Percentiles rank a stretch among this genome's conserved stretches.
These are phyloP conservation scores for Pancytospora philotis DNA, from an alignment of 371 early-diverging fungal genomes.

Conservation along the genomic window DNA sequence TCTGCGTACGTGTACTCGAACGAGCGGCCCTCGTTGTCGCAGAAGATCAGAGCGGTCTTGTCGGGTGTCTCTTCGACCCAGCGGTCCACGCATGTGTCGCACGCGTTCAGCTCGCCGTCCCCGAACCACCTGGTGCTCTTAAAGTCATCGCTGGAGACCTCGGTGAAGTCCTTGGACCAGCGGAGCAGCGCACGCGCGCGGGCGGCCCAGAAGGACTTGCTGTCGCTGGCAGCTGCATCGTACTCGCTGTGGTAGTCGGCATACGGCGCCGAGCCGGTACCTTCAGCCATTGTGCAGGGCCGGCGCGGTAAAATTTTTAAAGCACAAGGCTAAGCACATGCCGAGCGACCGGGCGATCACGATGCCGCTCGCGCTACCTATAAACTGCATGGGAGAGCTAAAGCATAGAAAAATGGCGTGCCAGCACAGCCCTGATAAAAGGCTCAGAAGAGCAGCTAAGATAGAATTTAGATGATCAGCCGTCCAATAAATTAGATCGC, in stretches of 20 bases:
- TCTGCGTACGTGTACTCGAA: conserved; percentile 69
- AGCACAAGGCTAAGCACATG: too few relatives aligned
- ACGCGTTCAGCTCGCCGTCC: conserved; percentile 78
- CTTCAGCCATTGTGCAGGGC: too few relatives aligned
- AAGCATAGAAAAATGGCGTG: too few relatives aligned
- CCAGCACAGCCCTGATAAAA: too few relatives aligned
- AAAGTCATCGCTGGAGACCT: conserved; percentile 26
- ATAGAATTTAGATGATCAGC: too few relatives aligned
- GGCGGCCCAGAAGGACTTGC: conserved; percentile 26
- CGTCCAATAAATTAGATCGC: too few relatives aligned
- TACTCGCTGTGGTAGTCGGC: conserved; percentile 47
- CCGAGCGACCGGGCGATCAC: too few relatives aligned
- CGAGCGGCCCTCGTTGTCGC: conserved; percentile 73
- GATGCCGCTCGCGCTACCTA: too few relatives aligned
- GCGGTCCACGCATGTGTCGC: conserved; percentile 88
- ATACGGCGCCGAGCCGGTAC: too few relatives aligned
- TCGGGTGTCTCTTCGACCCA: conserved; percentile 63
- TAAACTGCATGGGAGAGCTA: too few relatives aligned
- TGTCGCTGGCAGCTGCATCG: conserved; percentile 38
- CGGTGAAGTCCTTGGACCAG: conserved; percentile 34
- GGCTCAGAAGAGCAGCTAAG: too few relatives aligned
- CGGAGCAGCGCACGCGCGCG: conserved; percentile 16
- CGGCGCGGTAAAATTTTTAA: too few relatives aligned
- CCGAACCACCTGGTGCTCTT: conserved; percentile 66
- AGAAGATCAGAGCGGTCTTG: conserved; percentile 74